Evolutionary conservation across 805 yeast species (phyloP).

Genomic region (Ogataea paradorogensis): DNA sequence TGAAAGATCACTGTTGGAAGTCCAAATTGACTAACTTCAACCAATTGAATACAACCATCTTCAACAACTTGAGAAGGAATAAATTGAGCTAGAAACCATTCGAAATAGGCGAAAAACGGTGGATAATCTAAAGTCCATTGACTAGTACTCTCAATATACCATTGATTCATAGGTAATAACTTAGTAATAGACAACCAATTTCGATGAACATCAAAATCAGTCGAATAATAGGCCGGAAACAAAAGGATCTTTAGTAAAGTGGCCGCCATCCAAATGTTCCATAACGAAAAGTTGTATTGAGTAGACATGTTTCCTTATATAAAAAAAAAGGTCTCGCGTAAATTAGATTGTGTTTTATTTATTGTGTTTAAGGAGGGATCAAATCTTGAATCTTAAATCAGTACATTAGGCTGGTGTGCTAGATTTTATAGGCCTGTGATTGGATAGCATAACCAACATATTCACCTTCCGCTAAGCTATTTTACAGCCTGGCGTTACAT

Average conservation of each 20-base stretch:
- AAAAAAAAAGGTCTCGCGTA: slow-evolving; percentile 1
- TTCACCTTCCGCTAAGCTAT: background rate
- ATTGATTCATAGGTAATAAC: slow-evolving; percentile 64
- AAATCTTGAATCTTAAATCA: background rate
- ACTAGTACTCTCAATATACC: slow-evolving; percentile 78
- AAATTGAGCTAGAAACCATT: slow-evolving; percentile 69
- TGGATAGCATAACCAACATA: background rate
- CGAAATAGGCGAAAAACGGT: slow-evolving; percentile 96
- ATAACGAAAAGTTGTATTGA: slow-evolving; percentile 45
- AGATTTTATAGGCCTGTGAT: background rate
- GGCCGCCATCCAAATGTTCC: slow-evolving; percentile 67
- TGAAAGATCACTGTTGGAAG: slow-evolving; percentile 82
- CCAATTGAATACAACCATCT: slow-evolving; percentile 79
- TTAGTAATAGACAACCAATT: slow-evolving; percentile 94
- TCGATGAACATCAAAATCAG: slow-evolving; percentile 96
- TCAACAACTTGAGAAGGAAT: slow-evolving; percentile 59
- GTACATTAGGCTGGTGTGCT: background rate
- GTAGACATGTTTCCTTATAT: slow-evolving; percentile 4
- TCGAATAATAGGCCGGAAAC: slow-evolving; percentile 83
- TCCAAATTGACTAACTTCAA: slow-evolving; percentile 63
- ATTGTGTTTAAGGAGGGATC: slow-evolving; percentile 1
- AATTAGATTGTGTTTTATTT: background rate
- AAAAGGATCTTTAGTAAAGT: slow-evolving; percentile 57
- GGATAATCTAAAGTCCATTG: slow-evolving; percentile 98
- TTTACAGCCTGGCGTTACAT: background rate